Evolutionary conservation across 2,329 filamentous ascomycete genomes (phyloP), one percentile per base, ranked within the genome.

Genomic region (Fusarium xylarioides): DNA sequence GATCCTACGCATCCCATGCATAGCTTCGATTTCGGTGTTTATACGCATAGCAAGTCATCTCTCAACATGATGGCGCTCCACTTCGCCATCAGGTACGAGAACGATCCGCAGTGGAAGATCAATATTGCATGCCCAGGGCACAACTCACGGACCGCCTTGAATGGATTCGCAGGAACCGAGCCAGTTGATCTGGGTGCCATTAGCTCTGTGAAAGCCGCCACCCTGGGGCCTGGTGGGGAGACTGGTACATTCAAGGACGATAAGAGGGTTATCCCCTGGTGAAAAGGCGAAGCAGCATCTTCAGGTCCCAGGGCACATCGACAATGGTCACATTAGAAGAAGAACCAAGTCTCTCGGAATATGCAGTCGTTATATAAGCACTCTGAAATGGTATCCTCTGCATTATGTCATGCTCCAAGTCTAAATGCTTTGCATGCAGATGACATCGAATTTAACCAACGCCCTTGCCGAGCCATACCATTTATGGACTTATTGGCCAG

Each of bases 371-470:
- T 77, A 57, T 55, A 68, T 69, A 66, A 73, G 59, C 50, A 68
- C 58, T 66, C 46, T 63, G 66, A 74, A 69, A 55, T 76, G 65
- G 66, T 72, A 74, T 76, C 63, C 65, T 66, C 65, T 62, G 54
- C 70, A 68, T 38, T 60, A 72, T 74, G 52, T 38, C 53, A 65
- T 73, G 70, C 59, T 53, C 44, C 43, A 68, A 68, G 64, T 66
- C 59, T 53, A 70, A 66, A 70, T 63, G 60, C 57, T 70, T 54
- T 28, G 46, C 54, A 73, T 64, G 53, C 59, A 63, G 68, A 59
- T 32, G 49, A 43, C 71, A 71, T 67, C 49, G 52, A 61, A 50
- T 58, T 64, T 30, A 64, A 56, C 66, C 54, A 68, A 76, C 75
- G 73, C 75, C 75, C 49, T 57, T 55, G 34, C 64, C 71, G 68